These are phyloP conservation scores for Solanum bukasovii DNA, from an alignment of 257 asterid genomes.

Conservation along the genomic window DNA sequence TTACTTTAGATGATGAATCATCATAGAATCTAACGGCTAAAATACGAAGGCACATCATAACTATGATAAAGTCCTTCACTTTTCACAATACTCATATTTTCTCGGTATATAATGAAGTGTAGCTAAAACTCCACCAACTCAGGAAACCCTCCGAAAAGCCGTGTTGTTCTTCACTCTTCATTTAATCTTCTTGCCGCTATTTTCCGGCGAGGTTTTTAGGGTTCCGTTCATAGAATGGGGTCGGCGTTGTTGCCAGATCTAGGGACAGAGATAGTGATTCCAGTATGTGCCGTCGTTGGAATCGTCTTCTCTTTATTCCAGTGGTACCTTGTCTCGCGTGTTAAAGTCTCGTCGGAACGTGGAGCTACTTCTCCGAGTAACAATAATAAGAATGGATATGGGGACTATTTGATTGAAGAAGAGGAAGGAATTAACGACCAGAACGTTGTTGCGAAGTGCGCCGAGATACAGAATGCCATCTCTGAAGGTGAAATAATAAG, in stretches of 20 bases:
- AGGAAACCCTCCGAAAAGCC: neutral
- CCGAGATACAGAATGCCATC: conserved; percentile 78
- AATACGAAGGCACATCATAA: neutral
- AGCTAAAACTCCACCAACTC: neutral
- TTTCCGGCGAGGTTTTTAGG: conserved; percentile 15
- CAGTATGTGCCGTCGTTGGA: conserved; percentile 62
- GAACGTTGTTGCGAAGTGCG: conserved; percentile 63
- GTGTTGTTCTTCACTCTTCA: neutral
- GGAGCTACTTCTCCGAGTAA: conserved; percentile 14
- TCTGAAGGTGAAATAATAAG: conserved; percentile 53
- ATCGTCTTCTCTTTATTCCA: conserved; percentile 62
- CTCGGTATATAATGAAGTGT: neutral
- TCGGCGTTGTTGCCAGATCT: conserved; percentile 57
- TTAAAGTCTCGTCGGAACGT: conserved; percentile 37
- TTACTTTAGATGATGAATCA: neutral
- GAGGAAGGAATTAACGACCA: conserved; percentile 75
- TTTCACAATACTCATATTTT: neutral
- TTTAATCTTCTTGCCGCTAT: neutral
- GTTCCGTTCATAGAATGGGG: conserved; percentile 25
- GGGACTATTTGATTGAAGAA: conserved; percentile 37
- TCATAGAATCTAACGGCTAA: neutral
- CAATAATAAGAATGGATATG: conserved; percentile 48
- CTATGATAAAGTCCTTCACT: neutral
- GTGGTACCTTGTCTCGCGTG: conserved; percentile 68
- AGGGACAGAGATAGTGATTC: conserved; percentile 59